Evolutionary conservation across 495 filamentous ascomycete genomes (phyloP), one percentile per base, ranked within the genome.

Genomic region (Penicillium salamii): DNA sequence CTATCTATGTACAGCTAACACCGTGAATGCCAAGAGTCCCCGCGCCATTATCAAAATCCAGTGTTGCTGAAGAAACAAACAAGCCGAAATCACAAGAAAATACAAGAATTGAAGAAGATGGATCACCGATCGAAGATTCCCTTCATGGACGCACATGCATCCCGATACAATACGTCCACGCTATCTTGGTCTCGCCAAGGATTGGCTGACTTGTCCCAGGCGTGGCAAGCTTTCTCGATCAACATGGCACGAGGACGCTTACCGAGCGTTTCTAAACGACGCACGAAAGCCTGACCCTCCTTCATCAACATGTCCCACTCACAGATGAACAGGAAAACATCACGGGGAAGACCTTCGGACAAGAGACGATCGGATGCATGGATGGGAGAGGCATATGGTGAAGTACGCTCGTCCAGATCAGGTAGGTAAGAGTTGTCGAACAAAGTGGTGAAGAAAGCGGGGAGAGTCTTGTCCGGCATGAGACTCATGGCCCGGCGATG

Each of bases 241-340:
- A 89, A 82, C 57, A 79, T 82, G 52, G 85, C 84, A 21, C 71
- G 69, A 0, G 92, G 84, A 5, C 74, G 77, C 68, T 91, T 93
- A 14, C 77, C 77, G 15, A 89, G 69, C 0, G 73, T 76, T 41
- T 77, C 63, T 38, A 97, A 60, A 3, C 89, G 74, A 21, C 78
- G 72, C 7, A 84, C 78, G 42, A 96, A 84, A 13, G 69, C 62
- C 56, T 88, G 76, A 2, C 85, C 90, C 63, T 97, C 92, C 2
- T 78, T 78, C 31, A 90, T 72, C 19, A 97, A 67, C 87, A 95
- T 93, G 59, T 96, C 91, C 82, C 85, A 95, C 67, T 96, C 91
- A 66, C 90, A 95, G 9, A 88, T 83, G 53, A 84, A 88, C 36
- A 97, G 55, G 19, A 81, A 77, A n/a, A 90, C 78, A 35, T 87